Percentiles rank a stretch among this genome's conserved stretches.
Conservation (phyloP, 2,329 filamentous ascomycete genomes). For the Penicillium polonicum region DNA sequence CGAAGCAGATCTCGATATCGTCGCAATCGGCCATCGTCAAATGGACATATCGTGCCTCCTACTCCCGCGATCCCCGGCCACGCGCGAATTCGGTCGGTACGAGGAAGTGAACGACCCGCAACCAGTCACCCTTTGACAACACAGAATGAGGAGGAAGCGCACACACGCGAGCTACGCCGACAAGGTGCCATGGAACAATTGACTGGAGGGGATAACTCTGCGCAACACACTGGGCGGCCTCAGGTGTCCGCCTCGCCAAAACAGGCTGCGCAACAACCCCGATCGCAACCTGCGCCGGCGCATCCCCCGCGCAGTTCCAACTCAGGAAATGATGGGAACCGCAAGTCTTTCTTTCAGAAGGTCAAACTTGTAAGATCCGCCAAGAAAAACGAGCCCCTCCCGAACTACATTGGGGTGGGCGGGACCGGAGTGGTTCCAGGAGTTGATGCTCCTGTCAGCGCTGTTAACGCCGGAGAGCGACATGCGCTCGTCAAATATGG, state of each 20-base stretch:
- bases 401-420: constrained; percentile 24
- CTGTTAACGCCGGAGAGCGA: constrained; percentile 75
- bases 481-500: constrained; percentile 71
- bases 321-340: constrained; percentile 19
- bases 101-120: not conserved
- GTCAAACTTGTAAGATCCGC: constrained; percentile 24
- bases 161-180: constrained; percentile 27
- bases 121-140: not conserved
- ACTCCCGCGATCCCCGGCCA: constrained; percentile 14
- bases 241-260: constrained; percentile 3
- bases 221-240: constrained; percentile 10
- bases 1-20: constrained; percentile 39
- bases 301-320: not conserved
- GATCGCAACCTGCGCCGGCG: not conserved
- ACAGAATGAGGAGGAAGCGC: constrained; percentile 14
- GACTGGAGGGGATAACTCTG: constrained; percentile 27
- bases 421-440: constrained; percentile 46
- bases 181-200: constrained; percentile 37
- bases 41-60: constrained; percentile 7
- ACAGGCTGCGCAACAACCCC: not conserved
- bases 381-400: constrained; percentile 13
- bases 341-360: constrained; percentile 33
- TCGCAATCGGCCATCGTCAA: constrained; percentile 26
- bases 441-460: constrained; percentile 75
- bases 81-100: not conserved